Conservation (phyloP, 257 asterid species). For the Solanum clarkiae region DNA sequence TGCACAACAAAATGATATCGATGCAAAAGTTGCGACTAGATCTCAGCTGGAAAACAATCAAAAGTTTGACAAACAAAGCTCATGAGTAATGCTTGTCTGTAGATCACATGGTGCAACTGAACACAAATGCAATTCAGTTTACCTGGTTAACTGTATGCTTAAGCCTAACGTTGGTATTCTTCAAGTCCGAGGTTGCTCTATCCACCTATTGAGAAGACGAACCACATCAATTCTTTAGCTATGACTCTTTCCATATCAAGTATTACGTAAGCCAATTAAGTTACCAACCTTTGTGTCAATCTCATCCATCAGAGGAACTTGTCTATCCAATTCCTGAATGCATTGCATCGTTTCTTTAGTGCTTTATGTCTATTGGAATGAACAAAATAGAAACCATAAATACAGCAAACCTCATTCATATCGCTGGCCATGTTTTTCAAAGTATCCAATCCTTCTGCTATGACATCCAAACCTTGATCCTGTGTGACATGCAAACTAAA, state of each 20-base stretch:
- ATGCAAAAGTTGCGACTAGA: conserved; percentile 95
- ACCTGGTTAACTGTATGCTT: conserved; percentile 97
- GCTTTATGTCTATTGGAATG: not conserved
- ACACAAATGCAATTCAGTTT: not conserved
- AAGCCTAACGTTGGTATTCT: conserved; percentile 91
- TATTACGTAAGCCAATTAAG: not conserved
- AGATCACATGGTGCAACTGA: not conserved
- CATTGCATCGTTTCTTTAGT: not conserved
- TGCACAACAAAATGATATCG: conserved; percentile 75
- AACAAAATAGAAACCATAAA: conserved; percentile 2
- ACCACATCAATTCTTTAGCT: not conserved
- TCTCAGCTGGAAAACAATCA: conserved; percentile 57
- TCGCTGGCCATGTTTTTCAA: conserved; percentile 87
- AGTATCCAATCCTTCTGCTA: conserved; percentile 90
- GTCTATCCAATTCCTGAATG: conserved; percentile 89
- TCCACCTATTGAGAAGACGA: conserved; percentile 57
- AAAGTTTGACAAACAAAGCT: not conserved
- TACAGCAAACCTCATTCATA: conserved; percentile 85
- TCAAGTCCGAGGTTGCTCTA: conserved; percentile 85
- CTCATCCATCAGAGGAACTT: conserved; percentile 99
- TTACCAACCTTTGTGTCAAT: conserved; percentile 80
- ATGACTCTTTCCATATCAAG: not conserved
- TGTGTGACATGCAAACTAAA: conserved; percentile 10
- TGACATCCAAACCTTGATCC: conserved; percentile 96
- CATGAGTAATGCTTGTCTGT: not conserved